A percentile compares a stretch with the other conserved stretches of the same genome.
Evolutionary conservation across 164 flowering plant species (phyloP).

Genomic region (Stephania cephalantha): DNA sequence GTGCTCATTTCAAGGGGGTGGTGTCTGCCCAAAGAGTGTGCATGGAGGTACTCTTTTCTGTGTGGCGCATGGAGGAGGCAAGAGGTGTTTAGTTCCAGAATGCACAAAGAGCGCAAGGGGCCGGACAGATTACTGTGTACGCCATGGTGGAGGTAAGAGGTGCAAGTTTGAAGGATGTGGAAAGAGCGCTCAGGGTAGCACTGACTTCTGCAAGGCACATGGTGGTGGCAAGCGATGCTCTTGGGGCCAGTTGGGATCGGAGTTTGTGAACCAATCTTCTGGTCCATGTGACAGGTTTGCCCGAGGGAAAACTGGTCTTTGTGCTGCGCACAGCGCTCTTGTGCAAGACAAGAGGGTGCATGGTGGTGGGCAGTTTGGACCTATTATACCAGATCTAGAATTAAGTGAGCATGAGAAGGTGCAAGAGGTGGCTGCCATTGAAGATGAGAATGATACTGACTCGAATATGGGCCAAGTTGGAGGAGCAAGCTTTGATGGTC

Average conservation of each 20-base stretch:
- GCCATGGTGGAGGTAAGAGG: conserved; percentile 96
- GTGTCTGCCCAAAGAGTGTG: conserved; percentile 71
- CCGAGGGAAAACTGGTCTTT: conserved; percentile 76
- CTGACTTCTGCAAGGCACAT: conserved; percentile 23
- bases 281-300: conserved; percentile 69
- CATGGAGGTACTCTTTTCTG: conserved; percentile 89
- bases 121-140: conserved; percentile 71
- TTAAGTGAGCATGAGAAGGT: conserved; percentile 23
- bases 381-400: conserved; percentile 28
- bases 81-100: conserved; percentile 73
- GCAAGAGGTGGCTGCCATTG: conserved; percentile 25
- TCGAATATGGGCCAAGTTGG: conserved; percentile 11
- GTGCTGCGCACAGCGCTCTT: conserved; percentile 67
- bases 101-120: conserved; percentile 97
- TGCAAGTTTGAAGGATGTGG: conserved; percentile 32
- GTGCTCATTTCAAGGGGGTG: conserved; percentile 73
- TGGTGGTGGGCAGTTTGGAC: conserved; percentile 68
- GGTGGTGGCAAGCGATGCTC: conserved; percentile 20
- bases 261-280: conserved; percentile 31
- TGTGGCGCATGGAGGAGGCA: conserved; percentile 94
- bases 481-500: conserved; percentile 16
- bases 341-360: conserved; percentile 81
- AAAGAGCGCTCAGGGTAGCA: conserved; percentile 20
- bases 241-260: conserved; percentile 42
- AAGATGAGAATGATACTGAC: conserved; percentile 40